Evolutionary conservation across 371 early-diverging fungal genomes (phyloP).

Genomic region (Mucor plumbeus): DNA sequence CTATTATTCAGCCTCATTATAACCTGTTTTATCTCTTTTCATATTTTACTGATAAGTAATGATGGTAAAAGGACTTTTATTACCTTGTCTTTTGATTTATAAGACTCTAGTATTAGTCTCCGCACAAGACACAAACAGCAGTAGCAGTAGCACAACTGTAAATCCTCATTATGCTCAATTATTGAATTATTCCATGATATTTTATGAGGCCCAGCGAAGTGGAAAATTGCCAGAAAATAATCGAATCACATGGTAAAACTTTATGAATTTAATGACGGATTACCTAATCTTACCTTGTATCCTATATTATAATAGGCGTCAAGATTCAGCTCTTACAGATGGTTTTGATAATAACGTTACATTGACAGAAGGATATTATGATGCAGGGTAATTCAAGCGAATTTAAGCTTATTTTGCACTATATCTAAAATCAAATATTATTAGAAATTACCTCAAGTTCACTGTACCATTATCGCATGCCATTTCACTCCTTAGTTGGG

Average conservation of each 20-base stretch:
- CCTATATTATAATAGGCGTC: conserved; percentile 38
- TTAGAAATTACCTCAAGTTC: conserved; percentile 49
- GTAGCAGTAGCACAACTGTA: neutral
- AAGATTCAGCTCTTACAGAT: conserved; percentile 57
- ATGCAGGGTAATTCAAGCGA: conserved; percentile 26
- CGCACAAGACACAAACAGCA: conserved; percentile 50
- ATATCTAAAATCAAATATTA: neutral
- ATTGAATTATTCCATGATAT: conserved; percentile 50
- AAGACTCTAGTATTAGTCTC: conserved; percentile 10
- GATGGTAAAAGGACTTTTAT: neutral
- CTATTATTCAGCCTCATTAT: neutral
- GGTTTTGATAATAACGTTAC: conserved; percentile 44
- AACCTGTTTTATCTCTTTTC: neutral
- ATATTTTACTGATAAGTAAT: neutral
- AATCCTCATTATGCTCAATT: conserved; percentile 15
- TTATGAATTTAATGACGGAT: neutral
- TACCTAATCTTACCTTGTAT: too few species aligned
- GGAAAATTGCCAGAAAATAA: conserved; percentile 55
- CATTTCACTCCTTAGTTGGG: conserved; percentile 61
- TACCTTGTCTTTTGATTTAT: neutral
- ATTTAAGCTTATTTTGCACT: neutral
- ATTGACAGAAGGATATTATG: conserved; percentile 41
- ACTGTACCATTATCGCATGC: conserved; percentile 63
- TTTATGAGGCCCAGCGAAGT: conserved; percentile 64
- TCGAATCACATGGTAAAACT: conserved; percentile 50